A percentile compares a stretch with the other conserved stretches of the same genome.
These are phyloP conservation scores for Aspergillaceae sp. DNA, from an alignment of 2,329 filamentous ascomycete species.

Conservation along the genomic window DNA sequence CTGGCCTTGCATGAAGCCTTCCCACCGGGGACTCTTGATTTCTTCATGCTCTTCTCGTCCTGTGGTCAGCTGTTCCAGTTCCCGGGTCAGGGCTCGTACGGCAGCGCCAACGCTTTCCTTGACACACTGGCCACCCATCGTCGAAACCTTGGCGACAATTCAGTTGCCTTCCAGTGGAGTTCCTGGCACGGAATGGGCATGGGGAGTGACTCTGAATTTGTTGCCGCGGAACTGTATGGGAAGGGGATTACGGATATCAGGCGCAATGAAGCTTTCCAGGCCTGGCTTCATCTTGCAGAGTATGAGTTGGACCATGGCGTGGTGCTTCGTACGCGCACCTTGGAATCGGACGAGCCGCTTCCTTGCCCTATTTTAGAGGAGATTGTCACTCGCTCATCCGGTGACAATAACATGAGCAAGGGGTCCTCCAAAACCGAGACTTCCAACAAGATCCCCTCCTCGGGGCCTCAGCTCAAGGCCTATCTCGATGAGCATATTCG, in stretches of 20 bases:
- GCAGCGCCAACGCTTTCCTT: slow-evolving; percentile 24
- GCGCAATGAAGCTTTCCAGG: slow-evolving; percentile 34
- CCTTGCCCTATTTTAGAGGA: slow-evolving; percentile 7
- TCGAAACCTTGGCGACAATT: slow-evolving; percentile 30
- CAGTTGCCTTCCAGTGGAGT: slow-evolving; percentile 37
- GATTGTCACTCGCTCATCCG: slow-evolving; percentile 4
- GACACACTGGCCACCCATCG: slow-evolving; percentile 23
- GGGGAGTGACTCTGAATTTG: slow-evolving; percentile 28
- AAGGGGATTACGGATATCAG: slow-evolving; percentile 39
- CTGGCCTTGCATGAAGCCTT: slow-evolving; percentile 23
- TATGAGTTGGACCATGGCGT: slow-evolving; percentile 34
- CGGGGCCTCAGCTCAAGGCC: slow-evolving; percentile 20
- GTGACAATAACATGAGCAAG: neutral
- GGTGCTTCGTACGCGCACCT: slow-evolving; percentile 23
- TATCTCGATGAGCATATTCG: slow-evolving; percentile 25
- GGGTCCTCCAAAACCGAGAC: too few relatives aligned
- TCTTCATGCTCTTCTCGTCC: slow-evolving; percentile 23
- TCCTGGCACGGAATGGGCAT: slow-evolving; percentile 37
- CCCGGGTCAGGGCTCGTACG: slow-evolving; percentile 23
- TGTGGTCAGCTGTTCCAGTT: slow-evolving; percentile 25
- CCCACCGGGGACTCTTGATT: slow-evolving; percentile 22
- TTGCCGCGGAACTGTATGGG: slow-evolving; percentile 33
- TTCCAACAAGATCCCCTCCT: neutral
- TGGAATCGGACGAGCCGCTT: slow-evolving; percentile 26
- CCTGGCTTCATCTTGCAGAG: slow-evolving; percentile 32